phyloP scores from a whole-genome alignment of 148 eudicot species.

The Amaranthus hypochondriacus region DNA sequence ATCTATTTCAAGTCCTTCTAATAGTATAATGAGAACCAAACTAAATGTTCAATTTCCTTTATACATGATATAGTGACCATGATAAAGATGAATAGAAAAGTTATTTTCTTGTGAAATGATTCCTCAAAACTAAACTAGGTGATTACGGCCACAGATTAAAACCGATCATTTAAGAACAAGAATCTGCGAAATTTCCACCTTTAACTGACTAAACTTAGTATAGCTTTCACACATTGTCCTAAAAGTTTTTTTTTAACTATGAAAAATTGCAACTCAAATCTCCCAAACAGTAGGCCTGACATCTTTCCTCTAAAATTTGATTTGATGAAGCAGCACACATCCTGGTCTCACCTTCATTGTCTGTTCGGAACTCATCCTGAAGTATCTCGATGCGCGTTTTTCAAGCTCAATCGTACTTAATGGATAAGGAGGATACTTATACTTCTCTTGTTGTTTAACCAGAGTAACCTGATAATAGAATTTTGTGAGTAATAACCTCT shows the following conservation, averaged over 20 bases:
- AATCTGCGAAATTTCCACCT: background rate
- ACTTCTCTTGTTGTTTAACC: constrained; percentile 74
- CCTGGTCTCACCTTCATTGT: constrained; percentile 77
- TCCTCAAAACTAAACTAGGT: background rate
- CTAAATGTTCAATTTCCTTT: background rate
- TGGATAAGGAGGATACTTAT: constrained; percentile 86
- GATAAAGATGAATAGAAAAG: background rate
- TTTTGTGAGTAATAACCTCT: constrained; percentile 12
- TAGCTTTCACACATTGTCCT: background rate
- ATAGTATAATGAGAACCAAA: background rate
- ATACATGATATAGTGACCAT: background rate
- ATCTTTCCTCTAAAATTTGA: background rate
- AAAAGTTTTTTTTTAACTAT: background rate
- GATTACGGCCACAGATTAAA: background rate
- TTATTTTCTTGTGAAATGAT: background rate
- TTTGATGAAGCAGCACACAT: constrained; percentile 1
- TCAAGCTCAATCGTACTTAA: constrained; percentile 97
- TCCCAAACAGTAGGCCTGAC: background rate
- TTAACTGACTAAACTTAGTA: background rate
- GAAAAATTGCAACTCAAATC: background rate
- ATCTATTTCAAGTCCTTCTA: background rate
- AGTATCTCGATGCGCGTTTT: constrained; percentile 95
- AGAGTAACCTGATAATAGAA: constrained; percentile 56
- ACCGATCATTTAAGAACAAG: background rate
- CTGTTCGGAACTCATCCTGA: constrained; percentile 83